Base-by-base conservation (phyloP, 164 flowering plant species). In the Stephania cephalantha region DNA sequence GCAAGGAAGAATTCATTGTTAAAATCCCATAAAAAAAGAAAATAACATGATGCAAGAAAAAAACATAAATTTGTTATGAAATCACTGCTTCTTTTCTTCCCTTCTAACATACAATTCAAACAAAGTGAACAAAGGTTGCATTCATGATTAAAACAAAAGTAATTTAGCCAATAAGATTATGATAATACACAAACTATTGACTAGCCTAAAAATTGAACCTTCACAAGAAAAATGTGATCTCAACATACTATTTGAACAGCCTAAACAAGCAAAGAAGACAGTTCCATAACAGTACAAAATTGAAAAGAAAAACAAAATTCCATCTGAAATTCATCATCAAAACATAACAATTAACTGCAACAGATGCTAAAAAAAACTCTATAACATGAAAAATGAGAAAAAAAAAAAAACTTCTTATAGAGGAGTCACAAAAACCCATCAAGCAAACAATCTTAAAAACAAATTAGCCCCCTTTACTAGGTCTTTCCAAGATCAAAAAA, bases 1-100 rank as follows among this genome's bases (percentile, higher is more conserved):
- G 46, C 8, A 73, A 15, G n/a, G 66, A 73, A 42, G 72, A 74
- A 70, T 35, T 35, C 42, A 35, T 8, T 58, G 20, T 58, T 58
- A 58, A 55, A 25, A 68, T 68, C 42, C 7, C 20, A 13, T 68
- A 0, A 68, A 6, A 13, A 68, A 25, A 11, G 15, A 63, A 15
- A 71, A n/a, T 42, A 15, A 55, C 17, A 55, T 15, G 18, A 55
- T 12, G 18, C 12, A 53, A 46, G 9, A 46, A 46, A 46, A 46
- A 46, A 46, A 46, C 8, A 46, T 0, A 46, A 48, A 48, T 2
- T 22, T 30, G 31, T 22, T 68, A 67, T 20, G 15, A 1, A 25
- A 25, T 67, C 30, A 25, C 69, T 48, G 8, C 53, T 48, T 48
- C 53, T 48, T 48, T 50, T 50, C 55, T 50, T 15, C 55, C 55